A percentile compares a stretch with the other conserved stretches of the same genome.
Evolutionary conservation across 148 eudicot species (phyloP).

Genomic region (Cornus kousa): DNA sequence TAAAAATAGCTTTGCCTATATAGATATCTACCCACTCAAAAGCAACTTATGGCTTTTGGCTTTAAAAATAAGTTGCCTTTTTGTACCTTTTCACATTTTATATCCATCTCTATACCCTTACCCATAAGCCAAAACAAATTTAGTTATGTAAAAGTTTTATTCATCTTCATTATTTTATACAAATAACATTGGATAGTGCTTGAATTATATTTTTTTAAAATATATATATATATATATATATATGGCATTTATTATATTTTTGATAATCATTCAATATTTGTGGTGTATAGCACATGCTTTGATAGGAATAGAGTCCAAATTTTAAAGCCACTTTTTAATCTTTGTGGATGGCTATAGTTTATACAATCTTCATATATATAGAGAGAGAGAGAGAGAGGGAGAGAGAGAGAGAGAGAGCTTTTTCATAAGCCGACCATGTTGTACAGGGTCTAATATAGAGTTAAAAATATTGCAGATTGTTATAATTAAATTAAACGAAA

Average conservation of each 20-base stretch:
- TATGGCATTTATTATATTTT: neutral
- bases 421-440: too few relatives aligned
- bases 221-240: too few relatives aligned
- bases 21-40: neutral
- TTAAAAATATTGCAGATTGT: too few relatives aligned
- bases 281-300: neutral
- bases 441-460: too few relatives aligned
- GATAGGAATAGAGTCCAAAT: neutral
- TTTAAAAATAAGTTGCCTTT: slow-evolving; percentile 1
- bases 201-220: too few relatives aligned
- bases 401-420: too few relatives aligned
- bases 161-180: neutral
- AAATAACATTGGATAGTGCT: neutral
- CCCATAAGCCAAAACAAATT: neutral
- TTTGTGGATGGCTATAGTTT: slow-evolving; percentile 4
- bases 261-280: neutral
- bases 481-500: too few relatives aligned
- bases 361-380: neutral
- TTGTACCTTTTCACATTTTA: neutral
- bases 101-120: neutral
- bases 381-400: too few relatives aligned
- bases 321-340: neutral
- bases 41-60: neutral
- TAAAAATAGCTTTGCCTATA: neutral
- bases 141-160: neutral